A percentile compares a stretch with the other conserved stretches of the same genome.
Conservation (phyloP, 768 basidiomycete genomes). For the Nidularia sp. region DNA sequence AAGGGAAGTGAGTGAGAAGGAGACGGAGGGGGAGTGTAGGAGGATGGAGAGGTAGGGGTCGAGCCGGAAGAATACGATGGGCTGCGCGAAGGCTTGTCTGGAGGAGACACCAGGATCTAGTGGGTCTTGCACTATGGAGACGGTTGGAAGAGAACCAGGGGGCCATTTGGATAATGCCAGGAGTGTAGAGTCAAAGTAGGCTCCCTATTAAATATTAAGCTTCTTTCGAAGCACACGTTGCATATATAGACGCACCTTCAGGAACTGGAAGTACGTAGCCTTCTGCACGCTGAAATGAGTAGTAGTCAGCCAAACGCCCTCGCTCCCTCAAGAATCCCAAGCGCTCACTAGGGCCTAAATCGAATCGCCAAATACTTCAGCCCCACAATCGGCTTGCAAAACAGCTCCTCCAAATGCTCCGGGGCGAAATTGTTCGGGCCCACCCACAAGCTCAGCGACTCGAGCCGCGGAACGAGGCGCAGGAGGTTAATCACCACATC, state of each 20-base stretch:
- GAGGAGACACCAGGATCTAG: conserved; percentile 30
- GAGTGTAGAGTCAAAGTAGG: conserved; percentile 79
- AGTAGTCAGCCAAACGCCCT: too few relatives aligned
- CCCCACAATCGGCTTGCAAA: conserved; percentile 36
- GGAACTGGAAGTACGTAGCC: conserved; percentile 80
- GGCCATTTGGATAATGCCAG: conserved; percentile 65
- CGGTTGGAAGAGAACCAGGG: conserved; percentile 25
- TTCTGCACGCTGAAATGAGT: conserved; percentile 48
- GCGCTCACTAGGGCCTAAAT: conserved; percentile 82
- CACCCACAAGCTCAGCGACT: conserved; percentile 55
- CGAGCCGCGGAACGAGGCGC: conserved; percentile 46
- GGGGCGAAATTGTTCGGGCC: conserved; percentile 76
- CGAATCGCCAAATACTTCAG: conserved; percentile 58
- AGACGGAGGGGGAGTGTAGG: conserved; percentile 39
- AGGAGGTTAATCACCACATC: conserved; percentile 73
- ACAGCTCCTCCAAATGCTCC: conserved; percentile 74
- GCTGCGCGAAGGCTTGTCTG: conserved; percentile 68
- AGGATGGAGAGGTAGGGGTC: conserved; percentile 45
- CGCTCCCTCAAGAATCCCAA: not conserved
- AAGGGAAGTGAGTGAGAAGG: conserved; percentile 49
- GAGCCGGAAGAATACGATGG: conserved; percentile 80
- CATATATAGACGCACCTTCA: conserved; percentile 41
- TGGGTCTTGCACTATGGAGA: conserved; percentile 70
- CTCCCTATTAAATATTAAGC: conserved; percentile 43
- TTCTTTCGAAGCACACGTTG: not conserved